phyloP scores from a whole-genome alignment of 495 filamentous ascomycete species.

The Aspergillus ostianus region DNA sequence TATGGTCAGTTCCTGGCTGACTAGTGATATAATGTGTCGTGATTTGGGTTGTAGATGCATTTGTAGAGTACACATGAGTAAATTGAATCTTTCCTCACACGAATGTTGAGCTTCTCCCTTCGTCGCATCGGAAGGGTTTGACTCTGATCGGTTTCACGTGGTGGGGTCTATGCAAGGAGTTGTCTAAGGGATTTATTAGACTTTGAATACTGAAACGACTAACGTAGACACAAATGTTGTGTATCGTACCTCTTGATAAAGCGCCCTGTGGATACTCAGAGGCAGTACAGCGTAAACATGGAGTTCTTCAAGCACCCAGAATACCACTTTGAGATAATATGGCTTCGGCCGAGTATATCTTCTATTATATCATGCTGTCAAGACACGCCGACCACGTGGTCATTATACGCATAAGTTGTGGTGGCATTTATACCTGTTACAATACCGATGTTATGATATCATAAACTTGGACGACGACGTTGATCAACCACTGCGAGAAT shows the following conservation, averaged over 20 bases:
- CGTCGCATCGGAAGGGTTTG: not conserved
- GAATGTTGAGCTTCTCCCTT: not conserved
- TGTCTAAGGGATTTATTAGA: not conserved
- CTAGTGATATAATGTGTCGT: not conserved
- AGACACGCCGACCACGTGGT: not conserved
- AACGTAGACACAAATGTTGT: not conserved
- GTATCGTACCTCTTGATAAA: not conserved
- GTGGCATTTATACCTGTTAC: not conserved
- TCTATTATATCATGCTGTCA: not conserved
- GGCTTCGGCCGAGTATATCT: not conserved
- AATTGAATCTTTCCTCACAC: not conserved
- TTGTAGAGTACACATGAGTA: not conserved
- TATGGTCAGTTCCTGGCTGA: slow-evolving; percentile 12
- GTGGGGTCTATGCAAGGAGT: slow-evolving; percentile 10
- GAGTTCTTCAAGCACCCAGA: no score
- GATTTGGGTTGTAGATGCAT: not conserved
- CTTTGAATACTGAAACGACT: not conserved
- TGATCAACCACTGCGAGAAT: not conserved
- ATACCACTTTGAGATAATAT: not conserved
- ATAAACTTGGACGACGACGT: not conserved
- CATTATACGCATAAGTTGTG: not conserved
- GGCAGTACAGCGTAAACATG: not conserved
- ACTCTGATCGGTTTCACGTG: not conserved
- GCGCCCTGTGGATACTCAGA: not conserved
- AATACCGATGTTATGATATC: not conserved